Conservation (phyloP, 2,329 filamentous ascomycete species). For the Purpureocillium lavendulum region DNA sequence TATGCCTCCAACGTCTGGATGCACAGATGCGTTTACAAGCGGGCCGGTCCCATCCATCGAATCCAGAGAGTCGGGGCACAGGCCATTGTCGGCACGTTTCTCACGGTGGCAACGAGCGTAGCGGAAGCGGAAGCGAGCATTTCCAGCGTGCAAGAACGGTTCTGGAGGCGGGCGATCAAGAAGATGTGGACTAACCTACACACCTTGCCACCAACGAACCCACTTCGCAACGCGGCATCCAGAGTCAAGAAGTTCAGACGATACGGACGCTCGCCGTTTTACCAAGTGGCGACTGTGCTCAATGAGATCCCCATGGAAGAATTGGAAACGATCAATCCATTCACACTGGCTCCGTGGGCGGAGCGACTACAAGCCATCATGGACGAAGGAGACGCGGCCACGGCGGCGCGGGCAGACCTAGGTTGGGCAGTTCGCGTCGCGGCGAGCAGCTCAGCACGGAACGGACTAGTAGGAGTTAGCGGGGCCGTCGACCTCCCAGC, state of each 20-base stretch:
- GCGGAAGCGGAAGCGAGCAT: conserved; percentile 13
- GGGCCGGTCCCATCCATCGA: background rate
- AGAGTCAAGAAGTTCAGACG: conserved; percentile 4
- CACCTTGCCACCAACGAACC: conserved; percentile 4
- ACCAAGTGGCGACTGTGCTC: conserved; percentile 3
- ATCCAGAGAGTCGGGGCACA: background rate
- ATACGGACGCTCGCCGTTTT: conserved; percentile 2
- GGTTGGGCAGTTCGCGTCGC: conserved; percentile 5
- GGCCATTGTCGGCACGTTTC: conserved; percentile 9
- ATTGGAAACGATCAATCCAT: conserved; percentile 6
- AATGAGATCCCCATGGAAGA: conserved; percentile 2
- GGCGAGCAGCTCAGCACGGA: conserved; percentile 10
- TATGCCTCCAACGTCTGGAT: conserved; percentile 1
- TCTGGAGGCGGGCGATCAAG: conserved; percentile 7
- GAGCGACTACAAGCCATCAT: conserved; percentile 1
- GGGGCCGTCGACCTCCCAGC: conserved; percentile 4
- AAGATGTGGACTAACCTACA: conserved; percentile 5
- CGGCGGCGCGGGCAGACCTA: background rate
- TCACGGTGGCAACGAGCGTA: conserved; percentile 10
- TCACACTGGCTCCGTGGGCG: conserved; percentile 5
- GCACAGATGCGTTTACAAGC: background rate
- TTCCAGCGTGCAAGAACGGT: conserved; percentile 7
- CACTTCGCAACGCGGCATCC: background rate
- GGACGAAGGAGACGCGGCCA: background rate
- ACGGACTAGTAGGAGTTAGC: conserved; percentile 10